Percentiles rank a stretch among this genome's conserved stretches.
phyloP scores from a whole-genome alignment of 1,139 yeast genomes.

The Insectozyma bohioensis region DNA sequence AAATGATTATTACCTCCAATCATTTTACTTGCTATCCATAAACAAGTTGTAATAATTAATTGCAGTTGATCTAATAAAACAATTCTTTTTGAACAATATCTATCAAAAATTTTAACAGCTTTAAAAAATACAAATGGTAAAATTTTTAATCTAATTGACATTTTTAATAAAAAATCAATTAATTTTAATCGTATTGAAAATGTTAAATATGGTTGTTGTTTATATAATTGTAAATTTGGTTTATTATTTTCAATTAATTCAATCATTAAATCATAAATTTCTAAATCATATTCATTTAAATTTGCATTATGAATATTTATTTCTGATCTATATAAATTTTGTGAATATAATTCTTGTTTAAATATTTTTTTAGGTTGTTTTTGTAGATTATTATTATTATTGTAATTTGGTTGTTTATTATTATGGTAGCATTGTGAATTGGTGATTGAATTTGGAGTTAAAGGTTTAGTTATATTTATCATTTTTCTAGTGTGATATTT shows the following conservation, averaged over 20 bases:
- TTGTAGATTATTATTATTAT: background rate
- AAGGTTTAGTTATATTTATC: constrained; percentile 9
- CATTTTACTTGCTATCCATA: constrained; percentile 64
- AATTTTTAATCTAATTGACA: constrained; percentile 58
- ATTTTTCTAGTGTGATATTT: too few relatives aligned
- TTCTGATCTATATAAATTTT: constrained; percentile 50
- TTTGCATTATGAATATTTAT: constrained; percentile 44
- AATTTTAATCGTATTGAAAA: constrained; percentile 48
- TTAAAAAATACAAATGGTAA: constrained; percentile 59
- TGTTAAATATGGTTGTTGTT: constrained; percentile 66
- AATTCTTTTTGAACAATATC: constrained; percentile 65
- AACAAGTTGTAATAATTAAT: constrained; percentile 62
- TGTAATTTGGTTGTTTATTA: constrained; percentile 1
- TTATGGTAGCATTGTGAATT: constrained; percentile 3
- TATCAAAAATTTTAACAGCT: constrained; percentile 59
- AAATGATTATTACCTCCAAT: constrained; percentile 73
- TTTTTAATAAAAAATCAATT: constrained; percentile 57
- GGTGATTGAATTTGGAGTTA: constrained; percentile 11
- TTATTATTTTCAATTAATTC: constrained; percentile 29
- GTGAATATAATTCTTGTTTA: constrained; percentile 46
- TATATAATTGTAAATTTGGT: constrained; percentile 55
- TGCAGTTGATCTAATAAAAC: constrained; percentile 63
- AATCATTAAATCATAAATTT: constrained; percentile 44
- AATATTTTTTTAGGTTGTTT: constrained; percentile 14
- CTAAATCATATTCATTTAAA: constrained; percentile 53